Percentiles rank a stretch among this genome's conserved stretches.
Conservation (phyloP, 495 filamentous ascomycete genomes). For the Hapsidospora chrysogenum region DNA sequence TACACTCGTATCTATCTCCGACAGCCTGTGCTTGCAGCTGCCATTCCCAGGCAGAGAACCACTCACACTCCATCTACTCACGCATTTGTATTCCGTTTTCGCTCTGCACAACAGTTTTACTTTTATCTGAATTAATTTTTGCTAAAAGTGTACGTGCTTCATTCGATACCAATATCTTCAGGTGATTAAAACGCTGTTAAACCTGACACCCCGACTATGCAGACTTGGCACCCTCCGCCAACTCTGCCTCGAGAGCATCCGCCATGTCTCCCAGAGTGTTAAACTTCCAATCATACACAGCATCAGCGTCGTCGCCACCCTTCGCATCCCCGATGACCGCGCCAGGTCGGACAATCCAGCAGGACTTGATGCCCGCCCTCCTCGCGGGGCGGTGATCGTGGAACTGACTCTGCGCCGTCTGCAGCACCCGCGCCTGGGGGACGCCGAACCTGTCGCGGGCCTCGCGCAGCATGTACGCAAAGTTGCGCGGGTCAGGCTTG, state of each 20-base stretch:
- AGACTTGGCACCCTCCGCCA: not conserved
- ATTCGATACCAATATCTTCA: not conserved
- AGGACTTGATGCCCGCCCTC: constrained; percentile 40
- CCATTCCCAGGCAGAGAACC: too few relatives aligned
- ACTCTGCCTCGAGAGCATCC: not conserved
- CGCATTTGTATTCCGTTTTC: too few relatives aligned
- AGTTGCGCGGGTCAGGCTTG: constrained; percentile 53
- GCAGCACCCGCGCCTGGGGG: constrained; percentile 38
- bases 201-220: not conserved
- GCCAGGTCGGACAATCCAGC: constrained; percentile 52
- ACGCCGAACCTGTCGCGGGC: constrained; percentile 35
- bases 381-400: constrained; percentile 58
- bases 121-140: too few relatives aligned
- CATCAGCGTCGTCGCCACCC: not conserved
- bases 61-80: too few relatives aligned
- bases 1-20: too few relatives aligned
- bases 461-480: constrained; percentile 42
- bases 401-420: constrained; percentile 52
- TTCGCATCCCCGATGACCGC: constrained; percentile 7
- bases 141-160: too few relatives aligned
- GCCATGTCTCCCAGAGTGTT: constrained; percentile 1
- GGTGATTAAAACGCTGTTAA: not conserved
- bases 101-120: too few relatives aligned
- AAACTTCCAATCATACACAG: not conserved
- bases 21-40: too few relatives aligned